phyloP scores from a whole-genome alignment of 1,284 basidiomycete genomes.

The Athelia sp. region DNA sequence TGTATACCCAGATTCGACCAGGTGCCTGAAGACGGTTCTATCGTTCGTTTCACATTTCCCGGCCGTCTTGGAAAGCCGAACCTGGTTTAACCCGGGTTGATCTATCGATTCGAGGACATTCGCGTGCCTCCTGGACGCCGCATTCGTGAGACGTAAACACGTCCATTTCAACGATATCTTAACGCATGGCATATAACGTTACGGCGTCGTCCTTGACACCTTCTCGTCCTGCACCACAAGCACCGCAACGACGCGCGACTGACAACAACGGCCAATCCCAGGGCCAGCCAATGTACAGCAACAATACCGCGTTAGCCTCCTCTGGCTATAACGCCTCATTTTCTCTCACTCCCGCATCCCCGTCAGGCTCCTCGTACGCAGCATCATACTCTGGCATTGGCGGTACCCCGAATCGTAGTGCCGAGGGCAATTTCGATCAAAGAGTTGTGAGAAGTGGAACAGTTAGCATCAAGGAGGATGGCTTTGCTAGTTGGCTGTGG shows the following conservation, averaged over 20 bases:
- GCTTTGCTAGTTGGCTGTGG: slow-evolving; percentile 90
- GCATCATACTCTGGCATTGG: slow-evolving; percentile 69
- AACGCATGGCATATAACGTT: slow-evolving; percentile 7
- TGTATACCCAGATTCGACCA: too few species aligned
- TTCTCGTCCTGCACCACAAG: slow-evolving; percentile 61
- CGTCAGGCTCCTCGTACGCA: slow-evolving; percentile 54
- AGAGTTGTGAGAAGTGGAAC: slow-evolving; percentile 61
- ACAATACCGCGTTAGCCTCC: slow-evolving; percentile 36
- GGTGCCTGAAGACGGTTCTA: too few species aligned
- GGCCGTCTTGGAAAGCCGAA: too few species aligned
- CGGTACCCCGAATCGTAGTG: slow-evolving; percentile 63
- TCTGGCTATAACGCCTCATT: slow-evolving; percentile 60
- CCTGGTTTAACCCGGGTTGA: background rate
- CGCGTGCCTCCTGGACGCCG: background rate
- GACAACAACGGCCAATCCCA: slow-evolving; percentile 20
- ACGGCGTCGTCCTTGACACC: slow-evolving; percentile 41
- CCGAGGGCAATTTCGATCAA: slow-evolving; percentile 31
- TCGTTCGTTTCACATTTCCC: too few species aligned
- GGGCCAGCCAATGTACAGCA: slow-evolving; percentile 25
- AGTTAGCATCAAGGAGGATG: slow-evolving; percentile 86
- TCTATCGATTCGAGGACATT: too few species aligned
- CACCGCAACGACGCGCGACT: slow-evolving; percentile 44
- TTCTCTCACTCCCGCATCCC: slow-evolving; percentile 41
- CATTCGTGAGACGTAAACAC: background rate
- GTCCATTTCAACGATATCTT: too few species aligned